A percentile compares a stretch with the other conserved stretches of the same genome.
Evolutionary conservation across 768 basidiomycete genomes (phyloP).

Genomic region (Tephrocybe sp.): DNA sequence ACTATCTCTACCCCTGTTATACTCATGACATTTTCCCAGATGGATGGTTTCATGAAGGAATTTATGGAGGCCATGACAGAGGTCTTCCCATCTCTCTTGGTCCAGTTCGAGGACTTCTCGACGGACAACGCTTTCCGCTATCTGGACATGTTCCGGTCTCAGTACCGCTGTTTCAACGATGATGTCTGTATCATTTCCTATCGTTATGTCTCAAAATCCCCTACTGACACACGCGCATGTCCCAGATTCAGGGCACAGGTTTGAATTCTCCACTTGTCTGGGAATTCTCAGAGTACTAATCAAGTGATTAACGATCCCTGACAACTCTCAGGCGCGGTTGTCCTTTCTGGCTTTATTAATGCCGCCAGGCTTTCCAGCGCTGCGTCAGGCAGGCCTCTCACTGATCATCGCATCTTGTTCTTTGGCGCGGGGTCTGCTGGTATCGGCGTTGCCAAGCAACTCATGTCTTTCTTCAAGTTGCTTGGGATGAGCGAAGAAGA

Average conservation of each 20-base stretch:
- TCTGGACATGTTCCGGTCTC: conserved; percentile 59
- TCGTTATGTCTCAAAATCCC: not conserved
- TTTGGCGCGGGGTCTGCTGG: conserved; percentile 91
- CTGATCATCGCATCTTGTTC: conserved; percentile 83
- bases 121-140: conserved; percentile 79
- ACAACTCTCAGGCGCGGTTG: conserved; percentile 57
- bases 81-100: conserved; percentile 63
- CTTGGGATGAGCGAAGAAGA: conserved; percentile 65
- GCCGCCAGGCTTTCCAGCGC: conserved; percentile 63
- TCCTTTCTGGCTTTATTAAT: conserved; percentile 74
- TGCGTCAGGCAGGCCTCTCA: conserved; percentile 53
- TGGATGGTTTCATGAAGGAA: conserved; percentile 74
- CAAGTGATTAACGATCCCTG: not conserved
- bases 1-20: not conserved
- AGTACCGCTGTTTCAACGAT: conserved; percentile 69
- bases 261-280: conserved; percentile 2
- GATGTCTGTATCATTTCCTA: conserved; percentile 48
- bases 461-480: conserved; percentile 79
- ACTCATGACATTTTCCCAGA: conserved; percentile 32
- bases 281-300: conserved; percentile 10
- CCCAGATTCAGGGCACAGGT: conserved; percentile 69
- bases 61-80: conserved; percentile 70
- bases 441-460: conserved; percentile 85
- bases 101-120: conserved; percentile 81
- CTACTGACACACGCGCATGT: conserved; percentile 8